Percentiles rank a stretch among this genome's conserved stretches.
phyloP scores from a whole-genome alignment of 192 early-diverging fungal genomes.

The Backusella circina region DNA sequence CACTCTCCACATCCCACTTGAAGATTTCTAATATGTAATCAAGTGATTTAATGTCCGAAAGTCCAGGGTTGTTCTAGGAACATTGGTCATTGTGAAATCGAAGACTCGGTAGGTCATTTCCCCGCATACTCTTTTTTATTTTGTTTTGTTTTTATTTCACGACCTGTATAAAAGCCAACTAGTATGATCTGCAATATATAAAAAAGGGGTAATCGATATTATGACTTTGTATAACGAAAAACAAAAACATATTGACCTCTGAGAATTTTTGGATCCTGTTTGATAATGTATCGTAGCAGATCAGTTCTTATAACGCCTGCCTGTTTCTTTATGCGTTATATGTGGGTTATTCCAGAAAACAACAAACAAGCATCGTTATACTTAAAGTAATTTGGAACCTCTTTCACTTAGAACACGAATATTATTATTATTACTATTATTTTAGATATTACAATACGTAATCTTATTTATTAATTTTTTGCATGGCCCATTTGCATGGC shows the following conservation, averaged over 20 bases:
- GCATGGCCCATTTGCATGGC: neutral
- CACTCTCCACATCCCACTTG: neutral
- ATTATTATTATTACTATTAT: neutral
- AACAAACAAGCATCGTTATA: neutral
- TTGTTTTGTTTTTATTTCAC: conserved; percentile 1
- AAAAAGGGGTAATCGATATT: neutral
- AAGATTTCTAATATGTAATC: neutral
- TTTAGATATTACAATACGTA: conserved; percentile 1
- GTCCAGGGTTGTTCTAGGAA: neutral
- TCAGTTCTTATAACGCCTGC: neutral
- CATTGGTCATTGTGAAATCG: neutral
- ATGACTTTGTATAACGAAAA: neutral
- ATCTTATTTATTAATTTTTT: conserved; percentile 7
- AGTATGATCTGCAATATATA: neutral
- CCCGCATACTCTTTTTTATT: neutral
- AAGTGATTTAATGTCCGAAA: neutral
- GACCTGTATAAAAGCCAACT: neutral
- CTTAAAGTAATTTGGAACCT: neutral
- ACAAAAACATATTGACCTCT: neutral
- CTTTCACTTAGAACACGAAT: neutral
- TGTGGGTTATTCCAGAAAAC: neutral
- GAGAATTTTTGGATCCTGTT: neutral
- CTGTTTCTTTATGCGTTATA: neutral
- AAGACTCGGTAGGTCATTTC: neutral
- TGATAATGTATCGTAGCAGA: neutral